These are phyloP conservation scores for Nothophaeocryptopus gaeumannii DNA, from an alignment of 2,329 filamentous ascomycete species.

Conservation along the genomic window DNA sequence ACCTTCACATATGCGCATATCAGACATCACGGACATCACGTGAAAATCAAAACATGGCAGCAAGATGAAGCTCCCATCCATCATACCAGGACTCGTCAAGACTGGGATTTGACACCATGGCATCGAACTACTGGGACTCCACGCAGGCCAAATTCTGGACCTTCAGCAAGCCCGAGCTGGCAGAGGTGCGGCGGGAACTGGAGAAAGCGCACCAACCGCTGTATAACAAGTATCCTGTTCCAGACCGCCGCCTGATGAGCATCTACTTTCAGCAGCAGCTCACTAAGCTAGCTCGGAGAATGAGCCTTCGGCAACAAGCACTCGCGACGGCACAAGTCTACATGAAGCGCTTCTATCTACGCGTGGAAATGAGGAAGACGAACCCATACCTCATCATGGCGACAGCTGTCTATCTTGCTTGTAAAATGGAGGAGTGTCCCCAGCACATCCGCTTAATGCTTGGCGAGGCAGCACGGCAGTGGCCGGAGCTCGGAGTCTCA, in stretches of 20 bases:
- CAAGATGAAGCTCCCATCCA: too few relatives aligned
- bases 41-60: too few relatives aligned
- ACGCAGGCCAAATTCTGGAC: constrained; percentile 89
- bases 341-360: constrained; percentile 87
- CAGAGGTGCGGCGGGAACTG: constrained; percentile 70
- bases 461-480: constrained; percentile 78
- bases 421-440: constrained; percentile 96
- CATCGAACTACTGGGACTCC: constrained; percentile 95
- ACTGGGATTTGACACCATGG: too few relatives aligned
- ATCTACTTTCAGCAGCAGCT: constrained; percentile 92
- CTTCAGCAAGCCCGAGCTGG: constrained; percentile 78
- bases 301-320: constrained; percentile 83
- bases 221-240: constrained; percentile 76
- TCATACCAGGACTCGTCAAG: too few relatives aligned
- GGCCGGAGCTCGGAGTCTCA: constrained; percentile 72
- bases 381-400: constrained; percentile 91
- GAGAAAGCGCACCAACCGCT: constrained; percentile 68
- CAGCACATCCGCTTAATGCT: constrained; percentile 93
- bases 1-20: too few relatives aligned
- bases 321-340: constrained; percentile 94
- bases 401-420: constrained; percentile 92
- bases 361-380: constrained; percentile 84
- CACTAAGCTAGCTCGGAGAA: constrained; percentile 75
- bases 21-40: too few relatives aligned
- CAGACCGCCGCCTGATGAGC: constrained; percentile 75